phyloP scores from a whole-genome alignment of 352 stramenopile genomes.

The Peronosclerospora sorghi region DNA sequence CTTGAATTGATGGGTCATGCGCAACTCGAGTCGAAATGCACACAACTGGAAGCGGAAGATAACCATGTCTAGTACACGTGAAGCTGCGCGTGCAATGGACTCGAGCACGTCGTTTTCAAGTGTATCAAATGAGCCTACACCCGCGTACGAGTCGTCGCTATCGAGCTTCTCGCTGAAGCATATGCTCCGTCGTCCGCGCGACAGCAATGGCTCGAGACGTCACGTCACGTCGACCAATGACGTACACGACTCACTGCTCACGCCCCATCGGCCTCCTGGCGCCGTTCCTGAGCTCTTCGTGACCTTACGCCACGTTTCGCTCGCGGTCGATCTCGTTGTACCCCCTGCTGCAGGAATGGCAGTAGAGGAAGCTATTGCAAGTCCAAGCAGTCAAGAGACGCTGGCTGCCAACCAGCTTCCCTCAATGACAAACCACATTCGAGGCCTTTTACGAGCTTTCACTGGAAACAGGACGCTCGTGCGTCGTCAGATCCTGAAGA shows the following conservation, averaged over 20 bases:
- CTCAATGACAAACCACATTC: constrained; percentile 38
- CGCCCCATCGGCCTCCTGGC: constrained; percentile 14
- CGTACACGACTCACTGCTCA: constrained; percentile 13
- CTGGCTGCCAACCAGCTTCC: constrained; percentile 33
- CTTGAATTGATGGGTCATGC: constrained; percentile 6
- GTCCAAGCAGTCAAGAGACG: constrained; percentile 18
- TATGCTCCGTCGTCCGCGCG: constrained; percentile 16
- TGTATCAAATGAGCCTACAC: constrained; percentile 17
- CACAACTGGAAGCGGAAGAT: constrained; percentile 12
- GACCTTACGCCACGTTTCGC: constrained; percentile 26
- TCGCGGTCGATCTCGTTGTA: constrained; percentile 17
- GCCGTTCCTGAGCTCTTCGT: constrained; percentile 22
- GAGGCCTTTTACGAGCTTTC: constrained; percentile 23
- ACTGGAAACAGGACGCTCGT: constrained; percentile 28
- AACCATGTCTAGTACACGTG: constrained; percentile 6
- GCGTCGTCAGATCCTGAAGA: constrained; percentile 32
- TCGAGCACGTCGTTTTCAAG: constrained; percentile 23
- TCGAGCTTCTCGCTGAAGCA: constrained; percentile 19
- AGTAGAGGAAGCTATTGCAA: constrained; percentile 12
- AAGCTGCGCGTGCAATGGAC: not conserved
- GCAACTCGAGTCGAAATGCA: constrained; percentile 5
- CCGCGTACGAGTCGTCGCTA: constrained; percentile 19
- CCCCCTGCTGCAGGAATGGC: constrained; percentile 15
- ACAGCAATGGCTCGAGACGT: constrained; percentile 7
- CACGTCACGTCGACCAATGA: constrained; percentile 4